These are phyloP conservation scores for Tolypocladium guangdongense DNA, from an alignment of 2,329 filamentous ascomycete genomes.

Conservation along the genomic window DNA sequence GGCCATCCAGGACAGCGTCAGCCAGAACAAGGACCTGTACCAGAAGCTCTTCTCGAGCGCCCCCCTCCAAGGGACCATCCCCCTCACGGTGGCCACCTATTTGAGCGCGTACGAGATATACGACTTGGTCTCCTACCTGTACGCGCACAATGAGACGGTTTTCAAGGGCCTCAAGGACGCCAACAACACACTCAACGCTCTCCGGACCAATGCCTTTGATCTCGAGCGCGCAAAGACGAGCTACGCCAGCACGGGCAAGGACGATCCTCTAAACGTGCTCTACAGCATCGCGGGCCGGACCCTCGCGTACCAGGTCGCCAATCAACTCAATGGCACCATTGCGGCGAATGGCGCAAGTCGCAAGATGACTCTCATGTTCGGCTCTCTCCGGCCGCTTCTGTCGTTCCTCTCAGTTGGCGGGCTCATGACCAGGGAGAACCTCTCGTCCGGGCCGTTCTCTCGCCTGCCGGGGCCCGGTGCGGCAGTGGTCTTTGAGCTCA, in stretches of 20 bases:
- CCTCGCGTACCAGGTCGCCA: constrained; percentile 32
- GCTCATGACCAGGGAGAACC: constrained; percentile 38
- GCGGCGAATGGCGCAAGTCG: constrained; percentile 26
- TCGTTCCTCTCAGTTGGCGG: constrained; percentile 41
- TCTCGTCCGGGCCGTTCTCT: constrained; percentile 26
- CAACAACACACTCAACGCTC: constrained; percentile 24
- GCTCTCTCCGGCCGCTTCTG: constrained; percentile 42
- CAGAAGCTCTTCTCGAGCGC: constrained; percentile 25
- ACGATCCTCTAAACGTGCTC: constrained; percentile 23
- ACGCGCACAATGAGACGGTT: constrained; percentile 37
- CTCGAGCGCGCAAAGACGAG: constrained; percentile 49
- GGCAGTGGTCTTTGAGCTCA: constrained; percentile 62
- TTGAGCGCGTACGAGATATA: constrained; percentile 42
- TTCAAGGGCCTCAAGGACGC: constrained; percentile 23
- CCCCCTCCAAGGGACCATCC: constrained; percentile 27
- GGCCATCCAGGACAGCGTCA: constrained; percentile 12
- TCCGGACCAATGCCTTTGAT: constrained; percentile 52
- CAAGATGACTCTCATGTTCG: constrained; percentile 43
- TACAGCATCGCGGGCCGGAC: constrained; percentile 43
- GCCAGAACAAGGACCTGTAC: constrained; percentile 29
- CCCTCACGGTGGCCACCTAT: constrained; percentile 25
- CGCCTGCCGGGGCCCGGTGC: constrained; percentile 57
- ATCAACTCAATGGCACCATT: constrained; percentile 29
- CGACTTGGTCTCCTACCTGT: constrained; percentile 44
- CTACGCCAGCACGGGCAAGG: constrained; percentile 40